phyloP scores from a whole-genome alignment of 768 basidiomycete species.

The Pholiota microspora region DNA sequence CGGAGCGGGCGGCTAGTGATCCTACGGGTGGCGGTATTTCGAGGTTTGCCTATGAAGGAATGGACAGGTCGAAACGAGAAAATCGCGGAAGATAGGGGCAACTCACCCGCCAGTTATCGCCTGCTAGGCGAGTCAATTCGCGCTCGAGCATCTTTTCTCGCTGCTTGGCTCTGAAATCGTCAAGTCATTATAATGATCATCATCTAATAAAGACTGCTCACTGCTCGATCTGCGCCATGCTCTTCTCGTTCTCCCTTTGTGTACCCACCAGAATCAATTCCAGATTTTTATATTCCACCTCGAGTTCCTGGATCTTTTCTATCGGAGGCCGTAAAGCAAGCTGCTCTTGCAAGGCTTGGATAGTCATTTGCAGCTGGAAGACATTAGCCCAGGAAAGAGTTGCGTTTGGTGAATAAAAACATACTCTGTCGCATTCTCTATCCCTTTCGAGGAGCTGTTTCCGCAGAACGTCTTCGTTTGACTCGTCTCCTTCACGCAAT shows the following conservation, averaged over 20 bases:
- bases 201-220: slow-evolving; percentile 24
- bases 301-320: slow-evolving; percentile 61
- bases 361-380: slow-evolving; percentile 58
- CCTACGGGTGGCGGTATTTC: slow-evolving; percentile 27
- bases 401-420: slow-evolving; percentile 9
- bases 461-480: slow-evolving; percentile 59
- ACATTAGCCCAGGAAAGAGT: too few relatives aligned
- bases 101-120: slow-evolving; percentile 79
- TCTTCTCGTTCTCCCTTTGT: slow-evolving; percentile 81
- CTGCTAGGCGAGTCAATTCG: slow-evolving; percentile 66
- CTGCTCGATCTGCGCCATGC: slow-evolving; percentile 81
- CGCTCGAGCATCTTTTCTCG: slow-evolving; percentile 77
- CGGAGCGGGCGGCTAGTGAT: slow-evolving; percentile 12
- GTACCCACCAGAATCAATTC: slow-evolving; percentile 78
- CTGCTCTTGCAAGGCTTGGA: slow-evolving; percentile 62
- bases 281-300: slow-evolving; percentile 73
- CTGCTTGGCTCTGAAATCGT: slow-evolving; percentile 47
- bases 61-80: neutral
- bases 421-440: slow-evolving; percentile 68
- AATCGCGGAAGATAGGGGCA: neutral
- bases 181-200: neutral
- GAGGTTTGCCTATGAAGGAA: slow-evolving; percentile 24
- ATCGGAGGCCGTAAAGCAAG: slow-evolving; percentile 66
- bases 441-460: slow-evolving; percentile 66
- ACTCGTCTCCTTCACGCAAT: slow-evolving; percentile 58